Base-by-base conservation (phyloP, 2,329 filamentous ascomycete species). In the Neurospora crassa region DNA sequence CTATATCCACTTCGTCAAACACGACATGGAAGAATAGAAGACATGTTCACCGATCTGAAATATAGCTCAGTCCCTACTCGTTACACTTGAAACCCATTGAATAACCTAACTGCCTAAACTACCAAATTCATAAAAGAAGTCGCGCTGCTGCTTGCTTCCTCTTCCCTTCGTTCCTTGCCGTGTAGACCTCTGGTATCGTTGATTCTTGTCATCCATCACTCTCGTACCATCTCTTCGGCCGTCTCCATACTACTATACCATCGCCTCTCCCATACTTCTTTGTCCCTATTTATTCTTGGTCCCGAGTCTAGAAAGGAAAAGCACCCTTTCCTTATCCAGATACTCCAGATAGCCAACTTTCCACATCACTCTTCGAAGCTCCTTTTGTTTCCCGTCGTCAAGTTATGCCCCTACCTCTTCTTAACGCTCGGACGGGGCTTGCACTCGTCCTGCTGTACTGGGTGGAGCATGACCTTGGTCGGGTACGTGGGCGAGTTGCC, bases 381-480 rank as follows among this genome's bases (percentile, higher is more conserved):
- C 29, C 14, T 6, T 3, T 0, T 34, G 53, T 5, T 1, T 14
- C 16, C 0, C 24, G 20, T 41, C 40, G 24, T 41, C 40, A 16
- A 63, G 53, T 59, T 14, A n/a, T n/a, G 29, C 40, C 29, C 78
- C 76, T 86, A 88, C 79, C 86, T 83, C 83, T 89, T 89, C 85
- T 89, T 89, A 67, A 84, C 82, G 45, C 82, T 85, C 18, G 86
- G 85, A n/a, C 87, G 80, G 37, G 87, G 87, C 82, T 89, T 89
- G 82, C 87, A 89, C 79, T 89, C 87, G 70, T 89, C 87, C 47
- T 81, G 81, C 73, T 84, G 84, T 14, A 96, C 88, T 1, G 92
- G 90, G 79, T 96, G 92, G 79, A 97, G 85, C 90, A 94, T 94
- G 70, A 96, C 90, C 83, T 96, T 96, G 81, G 89, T 92, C 10